Base-by-base conservation (phyloP, 176 grass and related monocot genomes). In the Paspalum notatum region DNA sequence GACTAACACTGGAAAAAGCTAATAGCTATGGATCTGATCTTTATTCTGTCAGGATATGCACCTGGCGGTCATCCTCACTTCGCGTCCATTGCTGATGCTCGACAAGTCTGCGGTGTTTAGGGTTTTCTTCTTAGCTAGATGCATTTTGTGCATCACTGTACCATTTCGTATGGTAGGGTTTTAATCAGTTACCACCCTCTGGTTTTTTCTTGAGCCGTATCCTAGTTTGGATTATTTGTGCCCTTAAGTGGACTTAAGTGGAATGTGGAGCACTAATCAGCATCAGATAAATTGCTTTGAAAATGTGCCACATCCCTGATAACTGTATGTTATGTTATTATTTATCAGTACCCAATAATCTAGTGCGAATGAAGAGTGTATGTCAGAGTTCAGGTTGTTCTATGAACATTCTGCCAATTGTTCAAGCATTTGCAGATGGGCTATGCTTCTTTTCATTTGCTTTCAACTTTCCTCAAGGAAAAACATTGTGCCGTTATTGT, bases 61-160 rank as follows among this genome's bases (percentile, higher is more conserved):
- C 92, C 95, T 98, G 92, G 86, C 71, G 77, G 92, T 93, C 91
- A 92, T 89, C 78, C 83, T 90, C 83, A 84, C 78, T 81, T 85
- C 72, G 77, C 83, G 61, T 81, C 83, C 82, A 85, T 91, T 85
- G 81, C 81, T 89, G 95, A 91, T 85, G 92, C 92, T 93, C 78
- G 81, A 93, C 88, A 92, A 85, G 90, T 93, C 88, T 40, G 92
- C 74, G 92, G 95, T 98, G 95, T 90, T n/a, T 88, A 80, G 85
- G 82, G 59, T 86, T 87, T 89, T 90, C 38, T 81, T 80, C 85
- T 65, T 86, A 90, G 90, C 39, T n/a, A n/a, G 83, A 93, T 93
- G 93, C 88, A 49, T 85, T 89, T 93, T 25, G 8, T 57, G 71
- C 90, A 85, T 91, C 85, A 15, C 9, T 90, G 83, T 86, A 86